Base-by-base conservation (phyloP, 495 filamentous ascomycete genomes). In the Penicillium steckii region DNA sequence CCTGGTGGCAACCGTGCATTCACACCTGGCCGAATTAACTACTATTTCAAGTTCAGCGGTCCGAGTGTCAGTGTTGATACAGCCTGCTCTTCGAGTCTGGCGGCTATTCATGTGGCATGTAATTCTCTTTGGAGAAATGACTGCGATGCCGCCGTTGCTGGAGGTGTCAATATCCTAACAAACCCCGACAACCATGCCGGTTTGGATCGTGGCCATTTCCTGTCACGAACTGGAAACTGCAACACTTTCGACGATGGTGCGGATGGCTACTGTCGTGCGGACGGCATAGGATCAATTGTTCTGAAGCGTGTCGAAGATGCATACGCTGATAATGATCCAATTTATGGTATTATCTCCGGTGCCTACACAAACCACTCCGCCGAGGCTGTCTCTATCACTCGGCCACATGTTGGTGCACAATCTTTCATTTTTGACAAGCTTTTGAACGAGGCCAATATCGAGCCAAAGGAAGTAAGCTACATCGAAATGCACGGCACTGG, bases 401-500 rank as follows among this genome's bases (percentile, higher is more conserved):
- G 87, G 23, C 89, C 89, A n/a, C 85, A 89, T 64, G 83, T 80
- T 2, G 82, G 80, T 2, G 86, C 87, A 0, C 90, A 95, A 62
- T 80, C 85, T 6, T 67, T 78, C 9, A 74, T 93, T n/a, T 92
- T 86, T 52, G 71, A 76, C 13, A 75, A 84, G 22, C 79, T 93
- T 32, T 73, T 92, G 12, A 79, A 85, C 38, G 77, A 87, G 29
- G 85, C 87, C 8, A 80, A 86, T 32, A 76, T 89, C 4, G 82
- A 90, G 48, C 86, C 90, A 2, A 80, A 81, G 46, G 85, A 91
- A 42, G 70, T 93, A 18, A 84, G 84, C 70, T 94, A 93, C 55
- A 82, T 94, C 12, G 90, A 95, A 64, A 90, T 91, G 83, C 90
- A 95, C 64, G 90, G 90, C n/a, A 94, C 90, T 1, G 90, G 90